phyloP scores from a whole-genome alignment of 306 rosid genomes.

The Coriaria nepalensis region DNA sequence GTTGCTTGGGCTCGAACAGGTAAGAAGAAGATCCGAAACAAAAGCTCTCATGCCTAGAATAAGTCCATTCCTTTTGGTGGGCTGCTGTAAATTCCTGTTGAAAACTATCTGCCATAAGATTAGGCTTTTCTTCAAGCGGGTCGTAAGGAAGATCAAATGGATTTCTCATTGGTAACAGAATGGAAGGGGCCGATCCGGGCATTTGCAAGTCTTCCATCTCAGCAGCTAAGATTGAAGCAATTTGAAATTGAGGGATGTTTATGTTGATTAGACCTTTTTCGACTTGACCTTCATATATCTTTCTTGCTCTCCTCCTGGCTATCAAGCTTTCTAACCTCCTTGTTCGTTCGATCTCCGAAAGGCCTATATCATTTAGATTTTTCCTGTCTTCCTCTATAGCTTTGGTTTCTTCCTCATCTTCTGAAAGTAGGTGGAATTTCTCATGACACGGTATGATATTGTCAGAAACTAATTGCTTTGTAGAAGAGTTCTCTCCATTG shows the following conservation, averaged over 20 bases:
- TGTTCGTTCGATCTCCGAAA: conserved; percentile 75
- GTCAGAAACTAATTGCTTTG: too few species aligned
- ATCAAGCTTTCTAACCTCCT: conserved; percentile 62
- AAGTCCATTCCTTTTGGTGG: conserved; percentile 32
- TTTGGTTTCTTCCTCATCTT: conserved; percentile 31
- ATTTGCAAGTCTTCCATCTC: conserved; percentile 25
- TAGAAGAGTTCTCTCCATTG: too few species aligned
- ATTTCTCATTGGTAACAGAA: conserved; percentile 30
- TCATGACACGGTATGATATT: too few species aligned
- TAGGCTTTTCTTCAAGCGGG: conserved; percentile 52
- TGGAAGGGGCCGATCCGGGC: conserved; percentile 80
- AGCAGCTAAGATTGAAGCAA: conserved; percentile 30
- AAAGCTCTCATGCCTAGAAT: conserved; percentile 64
- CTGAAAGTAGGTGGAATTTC: too few species aligned
- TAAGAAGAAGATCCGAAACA: conserved; percentile 25
- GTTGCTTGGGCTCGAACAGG: conserved; percentile 18
- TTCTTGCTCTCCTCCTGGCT: conserved; percentile 57
- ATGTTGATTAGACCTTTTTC: conserved; percentile 24
- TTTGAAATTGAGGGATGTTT: conserved; percentile 19
- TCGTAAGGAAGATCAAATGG: conserved; percentile 74
- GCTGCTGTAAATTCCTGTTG: conserved; percentile 37
- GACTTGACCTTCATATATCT: conserved; percentile 19
- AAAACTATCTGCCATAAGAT: conserved; percentile 45
- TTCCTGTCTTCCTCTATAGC: conserved; percentile 66
- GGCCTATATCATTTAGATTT: conserved; percentile 61